A percentile compares a stretch with the other conserved stretches of the same genome.
Evolutionary conservation across 176 grass and related monocot genomes (phyloP).

Genomic region (Oryza punctata): DNA sequence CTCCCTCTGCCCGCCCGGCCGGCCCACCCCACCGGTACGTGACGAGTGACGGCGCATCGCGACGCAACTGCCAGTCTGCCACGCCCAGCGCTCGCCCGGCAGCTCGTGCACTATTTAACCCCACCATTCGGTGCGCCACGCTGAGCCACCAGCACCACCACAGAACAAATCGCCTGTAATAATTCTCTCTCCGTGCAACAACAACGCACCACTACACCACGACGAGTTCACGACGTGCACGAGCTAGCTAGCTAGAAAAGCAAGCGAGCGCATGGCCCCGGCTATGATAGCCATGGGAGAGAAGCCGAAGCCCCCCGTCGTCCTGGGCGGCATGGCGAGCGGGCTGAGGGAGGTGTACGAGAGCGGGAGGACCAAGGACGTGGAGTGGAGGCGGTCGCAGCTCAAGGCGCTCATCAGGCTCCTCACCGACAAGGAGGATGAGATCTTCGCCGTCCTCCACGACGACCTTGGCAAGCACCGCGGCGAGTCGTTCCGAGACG

Average conservation of each 20-base stretch:
- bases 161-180: background rate
- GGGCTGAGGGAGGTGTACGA: slow-evolving; percentile 49
- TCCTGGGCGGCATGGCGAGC: slow-evolving; percentile 10
- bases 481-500: slow-evolving; percentile 64
- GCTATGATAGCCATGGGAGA: background rate
- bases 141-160: too few relatives aligned
- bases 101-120: background rate
- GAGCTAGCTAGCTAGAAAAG: background rate
- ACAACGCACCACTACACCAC: background rate
- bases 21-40: background rate
- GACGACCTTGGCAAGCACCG: slow-evolving; percentile 69
- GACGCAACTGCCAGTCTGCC: background rate
- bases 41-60: too few relatives aligned
- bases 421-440: slow-evolving; percentile 65
- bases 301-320: background rate
- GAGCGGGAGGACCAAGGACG: slow-evolving; percentile 59
- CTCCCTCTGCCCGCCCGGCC: background rate
- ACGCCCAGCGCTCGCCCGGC: background rate
- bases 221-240: too few relatives aligned
- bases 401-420: slow-evolving; percentile 58
- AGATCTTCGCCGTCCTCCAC: slow-evolving; percentile 55
- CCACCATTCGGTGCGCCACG: background rate
- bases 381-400: slow-evolving; percentile 67
- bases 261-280: background rate
- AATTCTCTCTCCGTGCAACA: background rate